These are phyloP conservation scores for Sclerotinia nivalis DNA, from an alignment of 2,329 filamentous ascomycete genomes.

Conservation along the genomic window DNA sequence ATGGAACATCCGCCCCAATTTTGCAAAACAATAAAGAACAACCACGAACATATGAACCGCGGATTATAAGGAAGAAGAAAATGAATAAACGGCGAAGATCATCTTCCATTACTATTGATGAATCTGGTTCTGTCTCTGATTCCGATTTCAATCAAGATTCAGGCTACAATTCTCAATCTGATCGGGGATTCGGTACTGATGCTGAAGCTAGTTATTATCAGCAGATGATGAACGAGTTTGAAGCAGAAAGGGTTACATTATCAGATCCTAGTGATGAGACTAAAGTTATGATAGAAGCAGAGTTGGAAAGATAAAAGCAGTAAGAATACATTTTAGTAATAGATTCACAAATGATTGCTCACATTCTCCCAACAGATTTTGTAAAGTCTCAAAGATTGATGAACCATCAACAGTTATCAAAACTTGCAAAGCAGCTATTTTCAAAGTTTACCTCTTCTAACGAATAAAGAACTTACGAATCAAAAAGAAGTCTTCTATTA, in stretches of 20 bases:
- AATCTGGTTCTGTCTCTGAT: not conserved
- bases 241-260: slow-evolving; percentile 27
- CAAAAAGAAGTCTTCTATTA: not conserved
- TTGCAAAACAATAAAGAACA: not conserved
- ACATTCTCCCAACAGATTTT: not conserved
- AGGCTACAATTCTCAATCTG: slow-evolving; percentile 17
- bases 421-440: not conserved
- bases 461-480: not conserved
- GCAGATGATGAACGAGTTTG: slow-evolving; percentile 1
- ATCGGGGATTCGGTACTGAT: slow-evolving; percentile 25
- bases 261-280: slow-evolving; percentile 30
- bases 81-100: slow-evolving; percentile 10
- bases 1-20: not conserved
- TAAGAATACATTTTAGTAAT: slow-evolving; percentile 29
- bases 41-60: slow-evolving; percentile 8
- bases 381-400: not conserved
- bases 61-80: slow-evolving; percentile 19
- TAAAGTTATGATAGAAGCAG: slow-evolving; percentile 31
- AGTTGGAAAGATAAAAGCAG: slow-evolving; percentile 32
- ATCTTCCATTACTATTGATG: not conserved
- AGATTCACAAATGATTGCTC: not conserved
- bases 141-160: not conserved
- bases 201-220: slow-evolving; percentile 28
- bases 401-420: not conserved
- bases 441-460: not conserved